Evolutionary conservation across 495 filamentous ascomycete genomes (phyloP), one percentile per base, ranked within the genome.

Genomic region (Aspergillus carlsbadensis): DNA sequence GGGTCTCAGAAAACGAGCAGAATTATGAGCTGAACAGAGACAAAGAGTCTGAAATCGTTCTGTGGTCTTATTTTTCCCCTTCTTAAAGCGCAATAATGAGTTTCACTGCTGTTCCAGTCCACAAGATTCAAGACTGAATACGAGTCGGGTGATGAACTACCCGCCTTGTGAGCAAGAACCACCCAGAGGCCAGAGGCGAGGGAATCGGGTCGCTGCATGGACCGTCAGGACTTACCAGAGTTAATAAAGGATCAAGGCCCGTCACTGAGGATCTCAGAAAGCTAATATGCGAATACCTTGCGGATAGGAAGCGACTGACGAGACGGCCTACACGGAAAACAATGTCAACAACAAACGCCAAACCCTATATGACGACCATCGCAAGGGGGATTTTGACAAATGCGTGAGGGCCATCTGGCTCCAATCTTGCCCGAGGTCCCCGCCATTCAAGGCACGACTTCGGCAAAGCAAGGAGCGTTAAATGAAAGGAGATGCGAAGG

Each of bases 321-420:
- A 65, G 54, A 64, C 42, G 57, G 47, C 22, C 63, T 65, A 62
- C 57, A 55, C 42, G 44, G 11, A 51, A 58, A 57, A 56, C 50
- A 61, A 65, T 58, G 69, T 73, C 67, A 75, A 75, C 60, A 75
- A 75, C 69, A 72, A 73, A 73, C 72, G 66, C 50, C 15, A 46
- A 58, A 56, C 42, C 54, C 51, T 51, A 20, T 42, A 56, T 46
- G 35, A 52, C 26, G 46, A 53, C 41, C 20, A 54, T 49, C 45
- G 52, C 48, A 56, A 47, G 57, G 54, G 49, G 37, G 57, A 54
- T 50, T n/a, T n/a, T 58, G 54, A 60, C 58, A 62, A 58, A 57
- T 48, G 45, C 54, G 52, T 57, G 52, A 58, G 51, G 21, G 26
- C 51, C 45, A 52, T 54, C 42, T 60, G 67, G 58, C 39, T 60